phyloP scores from a whole-genome alignment of 176 grass and related monocot genomes.

The Cenchrus purpureus region DNA sequence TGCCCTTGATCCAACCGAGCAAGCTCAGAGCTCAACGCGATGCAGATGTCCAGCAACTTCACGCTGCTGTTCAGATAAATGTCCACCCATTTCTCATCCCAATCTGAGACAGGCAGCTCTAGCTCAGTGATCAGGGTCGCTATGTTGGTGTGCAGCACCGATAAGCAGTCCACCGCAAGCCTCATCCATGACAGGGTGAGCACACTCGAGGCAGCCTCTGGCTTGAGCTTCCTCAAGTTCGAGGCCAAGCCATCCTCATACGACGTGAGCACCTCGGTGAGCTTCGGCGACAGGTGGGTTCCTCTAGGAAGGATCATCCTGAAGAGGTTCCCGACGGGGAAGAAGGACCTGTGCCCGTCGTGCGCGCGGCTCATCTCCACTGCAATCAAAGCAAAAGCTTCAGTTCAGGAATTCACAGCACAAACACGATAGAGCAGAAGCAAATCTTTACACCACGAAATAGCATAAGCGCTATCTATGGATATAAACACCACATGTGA shows the following conservation, averaged over 20 bases:
- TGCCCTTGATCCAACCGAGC: slow-evolving; percentile 78
- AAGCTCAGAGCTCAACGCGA: slow-evolving; percentile 74
- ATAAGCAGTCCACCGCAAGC: slow-evolving; percentile 58
- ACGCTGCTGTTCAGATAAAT: slow-evolving; percentile 81
- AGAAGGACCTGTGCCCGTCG: slow-evolving; percentile 44
- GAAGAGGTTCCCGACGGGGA: slow-evolving; percentile 72
- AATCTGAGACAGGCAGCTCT: slow-evolving; percentile 77
- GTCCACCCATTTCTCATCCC: slow-evolving; percentile 94
- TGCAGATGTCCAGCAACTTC: slow-evolving; percentile 85
- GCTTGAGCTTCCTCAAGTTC: slow-evolving; percentile 67
- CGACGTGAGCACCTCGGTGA: slow-evolving; percentile 40
- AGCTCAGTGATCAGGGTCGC: slow-evolving; percentile 69
- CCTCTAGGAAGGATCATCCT: slow-evolving; percentile 49
- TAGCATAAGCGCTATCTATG: not conserved
- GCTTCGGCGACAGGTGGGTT: slow-evolving; percentile 56
- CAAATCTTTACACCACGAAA: not conserved
- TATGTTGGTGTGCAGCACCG: slow-evolving; percentile 57
- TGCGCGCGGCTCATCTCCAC: slow-evolving; percentile 73
- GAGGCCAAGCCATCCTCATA: slow-evolving; percentile 64
- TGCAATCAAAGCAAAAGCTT: slow-evolving; percentile 21
- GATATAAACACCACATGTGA: not conserved
- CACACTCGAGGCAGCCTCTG: slow-evolving; percentile 51
- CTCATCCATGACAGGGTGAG: slow-evolving; percentile 74
- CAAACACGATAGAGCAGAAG: not conserved
- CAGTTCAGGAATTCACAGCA: slow-evolving; percentile 10